These are phyloP conservation scores for Alternaria incomplexa DNA, from an alignment of 2,329 filamentous ascomycete species.

Conservation along the genomic window DNA sequence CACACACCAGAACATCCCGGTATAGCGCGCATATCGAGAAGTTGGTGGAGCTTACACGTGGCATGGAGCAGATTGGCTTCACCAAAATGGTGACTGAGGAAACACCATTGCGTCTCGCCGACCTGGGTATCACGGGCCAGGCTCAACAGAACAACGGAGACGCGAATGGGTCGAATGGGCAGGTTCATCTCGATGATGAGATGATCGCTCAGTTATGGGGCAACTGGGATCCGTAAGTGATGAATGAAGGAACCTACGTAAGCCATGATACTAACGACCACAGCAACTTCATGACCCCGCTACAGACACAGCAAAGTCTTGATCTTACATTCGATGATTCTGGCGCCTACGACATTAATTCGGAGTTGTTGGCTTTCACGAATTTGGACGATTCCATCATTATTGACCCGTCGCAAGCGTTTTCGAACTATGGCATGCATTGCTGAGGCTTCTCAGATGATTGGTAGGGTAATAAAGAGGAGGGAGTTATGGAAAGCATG, in stretches of 20 bases:
- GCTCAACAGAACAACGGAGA: neutral
- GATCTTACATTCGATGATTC: constrained; percentile 42
- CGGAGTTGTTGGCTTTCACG: constrained; percentile 39
- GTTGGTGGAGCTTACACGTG: constrained; percentile 25
- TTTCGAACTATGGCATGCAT: constrained; percentile 8
- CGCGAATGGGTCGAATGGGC: neutral
- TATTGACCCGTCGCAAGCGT: constrained; percentile 35
- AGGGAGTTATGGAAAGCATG: neutral
- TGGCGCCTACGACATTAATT: constrained; percentile 39
- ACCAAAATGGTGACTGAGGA: constrained; percentile 44
- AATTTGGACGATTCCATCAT: constrained; percentile 38
- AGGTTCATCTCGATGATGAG: constrained; percentile 35
- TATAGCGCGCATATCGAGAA: constrained; percentile 38
- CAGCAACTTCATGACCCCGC: constrained; percentile 41
- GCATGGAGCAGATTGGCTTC: constrained; percentile 45
- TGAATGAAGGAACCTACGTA: neutral
- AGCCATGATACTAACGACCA: neutral
- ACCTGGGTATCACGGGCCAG: constrained; percentile 37
- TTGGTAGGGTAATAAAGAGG: neutral
- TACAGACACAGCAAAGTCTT: constrained; percentile 43
- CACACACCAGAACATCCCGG: constrained; percentile 34
- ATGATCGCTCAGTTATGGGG: constrained; percentile 41
- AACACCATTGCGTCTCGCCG: constrained; percentile 38
- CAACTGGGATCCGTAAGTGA: constrained; percentile 40
- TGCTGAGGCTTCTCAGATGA: neutral